phyloP scores from a whole-genome alignment of 352 stramenopile genomes.

The Pythium grandisporangium region DNA sequence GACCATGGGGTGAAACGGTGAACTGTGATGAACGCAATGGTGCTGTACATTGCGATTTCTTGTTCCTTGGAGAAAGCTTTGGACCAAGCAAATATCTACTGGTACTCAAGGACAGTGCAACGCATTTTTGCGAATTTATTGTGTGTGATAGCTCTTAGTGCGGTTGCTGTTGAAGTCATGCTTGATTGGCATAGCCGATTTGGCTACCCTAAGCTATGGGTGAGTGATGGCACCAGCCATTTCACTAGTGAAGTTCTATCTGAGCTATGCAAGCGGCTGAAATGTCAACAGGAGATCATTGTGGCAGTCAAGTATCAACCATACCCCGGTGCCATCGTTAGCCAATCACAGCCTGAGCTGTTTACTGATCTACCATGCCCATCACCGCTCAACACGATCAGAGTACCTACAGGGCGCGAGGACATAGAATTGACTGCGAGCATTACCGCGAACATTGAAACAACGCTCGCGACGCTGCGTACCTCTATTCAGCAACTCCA shows the following conservation, averaged over 20 bases:
- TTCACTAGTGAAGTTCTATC: constrained; percentile 19
- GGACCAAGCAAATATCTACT: not conserved
- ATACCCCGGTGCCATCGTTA: constrained; percentile 14
- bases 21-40: constrained; percentile 8
- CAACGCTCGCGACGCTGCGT: too few relatives aligned
- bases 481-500: too few relatives aligned
- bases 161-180: constrained; percentile 1
- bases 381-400: constrained; percentile 3
- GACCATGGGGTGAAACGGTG: constrained; percentile 5
- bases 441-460: too few relatives aligned
- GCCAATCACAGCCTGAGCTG: constrained; percentile 8
- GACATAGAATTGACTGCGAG: too few relatives aligned
- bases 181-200: constrained; percentile 14
- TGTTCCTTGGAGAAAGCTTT: constrained; percentile 12
- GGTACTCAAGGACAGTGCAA: constrained; percentile 8
- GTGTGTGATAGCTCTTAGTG: not conserved
- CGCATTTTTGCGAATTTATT: constrained; percentile 1
- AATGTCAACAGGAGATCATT: constrained; percentile 16
- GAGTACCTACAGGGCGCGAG: too few relatives aligned
- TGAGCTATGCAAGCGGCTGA: constrained; percentile 8
- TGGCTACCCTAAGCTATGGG: constrained; percentile 12
- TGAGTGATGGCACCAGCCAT: constrained; percentile 17
- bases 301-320: constrained; percentile 18
- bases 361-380: constrained; percentile 7
- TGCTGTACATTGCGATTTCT: constrained; percentile 19